Base-by-base conservation (phyloP, 441 rosid genomes). In the Arabidopsis lyrata region DNA sequence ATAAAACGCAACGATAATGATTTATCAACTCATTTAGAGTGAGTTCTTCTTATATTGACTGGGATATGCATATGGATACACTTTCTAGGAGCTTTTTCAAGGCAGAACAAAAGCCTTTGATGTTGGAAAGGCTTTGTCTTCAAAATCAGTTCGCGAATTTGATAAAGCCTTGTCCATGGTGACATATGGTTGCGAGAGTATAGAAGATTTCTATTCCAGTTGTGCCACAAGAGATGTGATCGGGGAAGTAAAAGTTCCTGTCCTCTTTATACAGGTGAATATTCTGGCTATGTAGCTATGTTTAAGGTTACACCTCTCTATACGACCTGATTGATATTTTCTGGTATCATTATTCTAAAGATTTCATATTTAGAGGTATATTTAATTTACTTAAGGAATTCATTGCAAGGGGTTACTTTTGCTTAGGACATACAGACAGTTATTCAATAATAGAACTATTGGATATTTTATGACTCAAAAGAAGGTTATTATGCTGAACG, bases 141-240 rank as follows among this genome's bases (percentile, higher is more conserved):
- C 98, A 63, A 90, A 90, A 75, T 91, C 98, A 49, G 87, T 95
- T 60, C 92, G 97, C 56, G 98, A 93, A 56, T 95, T 95, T 82
- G 99, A 95, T 22, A 74, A 87, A 73, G 94, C 95, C 78, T 81
- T 95, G 79, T 93, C 99, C 68, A 93, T 95, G 97, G 86, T 90
- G 57, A 75, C 97, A 45, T 82, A 88, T 80, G 99, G 98, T 63
- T 93, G 84, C 81, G 90, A 86, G 79, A 83, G 84, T 75, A 55
- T 95, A 60, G 95, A 88, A 77, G 94, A 93, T 52, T 93, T 91
- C 83, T 95, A 95, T 83, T 86, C 87, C 15, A 77, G 86, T 63
- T 87, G 89, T 66, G 91, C 97, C 77, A 91, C 98, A 18, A 82
- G 86, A 42, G 77, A 68, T 78, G 76, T 87, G 68, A 86, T 91